Percentiles rank a stretch among this genome's conserved stretches.
phyloP scores from a whole-genome alignment of 73 alveolate genomes.

The Halteria grandinella region DNA sequence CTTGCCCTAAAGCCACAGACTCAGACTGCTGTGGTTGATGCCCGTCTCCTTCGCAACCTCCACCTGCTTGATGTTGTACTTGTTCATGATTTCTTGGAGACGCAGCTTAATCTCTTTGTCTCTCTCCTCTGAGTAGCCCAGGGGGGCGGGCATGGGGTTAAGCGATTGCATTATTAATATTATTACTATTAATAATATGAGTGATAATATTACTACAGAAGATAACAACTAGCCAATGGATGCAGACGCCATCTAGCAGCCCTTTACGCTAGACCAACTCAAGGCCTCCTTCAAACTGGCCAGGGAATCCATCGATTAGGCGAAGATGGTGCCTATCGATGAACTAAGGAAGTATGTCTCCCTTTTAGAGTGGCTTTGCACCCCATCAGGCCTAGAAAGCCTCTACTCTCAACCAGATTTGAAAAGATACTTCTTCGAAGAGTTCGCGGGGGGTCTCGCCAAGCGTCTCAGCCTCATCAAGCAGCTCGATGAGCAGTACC shows the following conservation, averaged over 20 bases:
- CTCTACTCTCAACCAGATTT: constrained; percentile 1
- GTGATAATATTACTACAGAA: too few species aligned
- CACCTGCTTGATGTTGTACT: constrained; percentile 76
- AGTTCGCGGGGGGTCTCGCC: constrained; percentile 17
- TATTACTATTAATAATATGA: too few species aligned
- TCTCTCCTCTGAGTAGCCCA: too few species aligned
- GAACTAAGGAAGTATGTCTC: background rate
- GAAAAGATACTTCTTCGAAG: constrained; percentile 35
- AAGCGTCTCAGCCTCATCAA: too few species aligned
- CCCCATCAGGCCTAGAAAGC: background rate
- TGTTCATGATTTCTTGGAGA: constrained; percentile 71
- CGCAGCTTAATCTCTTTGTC: constrained; percentile 75
- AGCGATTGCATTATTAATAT: too few species aligned
- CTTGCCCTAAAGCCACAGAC: constrained; percentile 95
- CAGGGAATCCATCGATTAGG: too few species aligned
- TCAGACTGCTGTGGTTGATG: constrained; percentile 89
- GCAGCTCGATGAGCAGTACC: too few species aligned
- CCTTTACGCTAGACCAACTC: too few species aligned
- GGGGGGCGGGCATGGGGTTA: background rate
- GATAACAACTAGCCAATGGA: too few species aligned
- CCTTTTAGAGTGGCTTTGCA: background rate
- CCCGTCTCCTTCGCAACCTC: constrained; percentile 88
- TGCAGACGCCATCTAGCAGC: too few species aligned
- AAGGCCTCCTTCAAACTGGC: too few species aligned
- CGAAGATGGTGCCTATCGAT: constrained; percentile 8